Evolutionary conservation across 352 stramenopile species (phyloP), one percentile per base, ranked within the genome.

Genomic region (Chrysophaeum taylorii): DNA sequence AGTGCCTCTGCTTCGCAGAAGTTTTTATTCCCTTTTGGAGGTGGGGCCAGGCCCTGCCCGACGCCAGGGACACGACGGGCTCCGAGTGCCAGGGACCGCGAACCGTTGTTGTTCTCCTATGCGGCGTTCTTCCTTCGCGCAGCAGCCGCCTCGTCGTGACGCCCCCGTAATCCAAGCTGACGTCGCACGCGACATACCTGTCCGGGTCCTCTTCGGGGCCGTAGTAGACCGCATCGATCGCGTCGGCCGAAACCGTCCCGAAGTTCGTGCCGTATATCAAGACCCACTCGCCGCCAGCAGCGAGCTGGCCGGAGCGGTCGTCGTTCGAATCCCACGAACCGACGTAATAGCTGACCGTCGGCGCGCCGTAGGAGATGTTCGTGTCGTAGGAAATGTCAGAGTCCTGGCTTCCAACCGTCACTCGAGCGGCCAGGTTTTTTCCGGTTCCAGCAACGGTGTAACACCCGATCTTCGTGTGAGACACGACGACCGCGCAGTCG

Each of bases 241-340:
- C 50, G 31, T 39, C 39, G 2, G 27, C 31, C n/a, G n/a, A n/a
- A n/a, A n/a, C n/a, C n/a, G n/a, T n/a, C 7, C 53, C 52, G 42
- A 73, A 73, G 69, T 73, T 70, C 31, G 31, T 31, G 37, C 62
- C 62, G 14, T 68, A 41, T 25, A 70, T 43, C 23, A 73, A 25
- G 0, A 73, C 27, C 43, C 45, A 16, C 35, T 54, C 29, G 57
- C 68, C 69, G 29, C 57, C 57, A 4, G 23, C 23, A 4, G 45
- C 12, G 23, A 54, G 12, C 18, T 31, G 31, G 45, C 45, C 45
- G n/a, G n/a, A n/a, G n/a, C n/a, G n/a, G n/a, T n/a, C n/a, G n/a
- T n/a, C n/a, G n/a, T n/a, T n/a, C n/a, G n/a, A n/a, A n/a, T n/a
- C n/a, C n/a, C n/a, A n/a, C n/a, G n/a, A n/a, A n/a, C n/a, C n/a